Conservation (phyloP, 2,329 filamentous ascomycete species). For the Aspergillus versicolor region DNA sequence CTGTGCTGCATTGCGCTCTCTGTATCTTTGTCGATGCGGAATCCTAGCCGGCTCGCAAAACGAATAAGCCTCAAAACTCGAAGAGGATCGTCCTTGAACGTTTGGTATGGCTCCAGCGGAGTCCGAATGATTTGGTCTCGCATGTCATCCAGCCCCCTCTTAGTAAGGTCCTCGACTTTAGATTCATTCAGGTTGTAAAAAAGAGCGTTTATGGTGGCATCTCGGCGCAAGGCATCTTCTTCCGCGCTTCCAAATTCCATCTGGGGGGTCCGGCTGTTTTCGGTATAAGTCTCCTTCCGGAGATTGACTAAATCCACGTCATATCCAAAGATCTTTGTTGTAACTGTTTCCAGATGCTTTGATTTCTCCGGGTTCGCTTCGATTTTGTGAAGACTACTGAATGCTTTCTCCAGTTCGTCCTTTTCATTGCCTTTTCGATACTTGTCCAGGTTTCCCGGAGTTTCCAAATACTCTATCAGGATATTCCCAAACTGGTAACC, state of each 20-base stretch:
- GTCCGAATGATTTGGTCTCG: conserved; percentile 71
- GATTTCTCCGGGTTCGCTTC: conserved; percentile 92
- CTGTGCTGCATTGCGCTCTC: conserved; percentile 72
- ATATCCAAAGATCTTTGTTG: conserved; percentile 77
- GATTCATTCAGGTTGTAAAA: conserved; percentile 90
- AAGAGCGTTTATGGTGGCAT: conserved; percentile 92
- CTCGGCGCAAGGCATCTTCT: conserved; percentile 84
- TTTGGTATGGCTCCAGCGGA: conserved; percentile 82
- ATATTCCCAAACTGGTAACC: conserved; percentile 47
- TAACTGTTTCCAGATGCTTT: conserved; percentile 91
- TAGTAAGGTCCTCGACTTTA: conserved; percentile 80
- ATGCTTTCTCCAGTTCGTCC: conserved; percentile 59
- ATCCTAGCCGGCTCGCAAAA: conserved; percentile 82
- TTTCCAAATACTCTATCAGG: conserved; percentile 45
- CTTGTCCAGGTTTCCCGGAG: conserved; percentile 39
- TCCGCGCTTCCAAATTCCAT: conserved; percentile 92
- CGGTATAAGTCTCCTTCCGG: conserved; percentile 83
- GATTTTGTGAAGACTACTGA: conserved; percentile 82
- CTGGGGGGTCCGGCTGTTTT: conserved; percentile 84
- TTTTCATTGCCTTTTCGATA: conserved; percentile 46
- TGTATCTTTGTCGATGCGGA: conserved; percentile 70
- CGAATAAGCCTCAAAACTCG: conserved; percentile 82
- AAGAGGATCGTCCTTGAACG: conserved; percentile 90
- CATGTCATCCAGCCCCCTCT: conserved; percentile 72
- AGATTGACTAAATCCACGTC: conserved; percentile 95